These are phyloP conservation scores for Raphanus raphanistrum DNA, from an alignment of 345 rosid species.

Conservation along the genomic window DNA sequence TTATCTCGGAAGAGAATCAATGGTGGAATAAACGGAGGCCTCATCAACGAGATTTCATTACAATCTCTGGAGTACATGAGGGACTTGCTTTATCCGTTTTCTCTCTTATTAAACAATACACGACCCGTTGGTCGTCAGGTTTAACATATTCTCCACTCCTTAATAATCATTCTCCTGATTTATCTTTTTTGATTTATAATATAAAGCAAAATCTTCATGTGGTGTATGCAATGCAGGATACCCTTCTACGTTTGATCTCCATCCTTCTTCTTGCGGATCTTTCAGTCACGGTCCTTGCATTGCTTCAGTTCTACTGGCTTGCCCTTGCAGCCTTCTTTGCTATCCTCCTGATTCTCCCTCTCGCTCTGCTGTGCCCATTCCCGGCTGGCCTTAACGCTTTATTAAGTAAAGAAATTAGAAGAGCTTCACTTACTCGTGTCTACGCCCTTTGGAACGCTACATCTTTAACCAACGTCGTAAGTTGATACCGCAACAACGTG, in stretches of 20 bases:
- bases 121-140: slow-evolving; percentile 96
- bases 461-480: slow-evolving; percentile 85
- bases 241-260: slow-evolving; percentile 72
- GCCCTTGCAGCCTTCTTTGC: slow-evolving; percentile 82
- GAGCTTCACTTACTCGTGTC: slow-evolving; percentile 87
- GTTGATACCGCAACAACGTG: slow-evolving; percentile 28
- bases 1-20: slow-evolving; percentile 82
- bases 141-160: slow-evolving; percentile 15
- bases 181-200: neutral
- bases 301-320: slow-evolving; percentile 93
- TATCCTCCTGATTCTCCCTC: slow-evolving; percentile 86
- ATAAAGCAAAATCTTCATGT: neutral
- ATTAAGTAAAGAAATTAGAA: slow-evolving; percentile 87
- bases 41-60: slow-evolving; percentile 70
- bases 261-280: slow-evolving; percentile 87
- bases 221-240: slow-evolving; percentile 55
- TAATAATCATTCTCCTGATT: neutral
- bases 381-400: slow-evolving; percentile 96
- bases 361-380: slow-evolving; percentile 83
- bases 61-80: slow-evolving; percentile 68
- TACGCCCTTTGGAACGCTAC: slow-evolving; percentile 88
- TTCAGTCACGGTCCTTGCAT: slow-evolving; percentile 73
- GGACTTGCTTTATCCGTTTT: slow-evolving; percentile 73
- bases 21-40: slow-evolving; percentile 88
- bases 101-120: slow-evolving; percentile 77